Percentiles rank a stretch among this genome's conserved stretches.
Conservation (phyloP, 768 basidiomycete species). For the Lentinula raphanica region DNA sequence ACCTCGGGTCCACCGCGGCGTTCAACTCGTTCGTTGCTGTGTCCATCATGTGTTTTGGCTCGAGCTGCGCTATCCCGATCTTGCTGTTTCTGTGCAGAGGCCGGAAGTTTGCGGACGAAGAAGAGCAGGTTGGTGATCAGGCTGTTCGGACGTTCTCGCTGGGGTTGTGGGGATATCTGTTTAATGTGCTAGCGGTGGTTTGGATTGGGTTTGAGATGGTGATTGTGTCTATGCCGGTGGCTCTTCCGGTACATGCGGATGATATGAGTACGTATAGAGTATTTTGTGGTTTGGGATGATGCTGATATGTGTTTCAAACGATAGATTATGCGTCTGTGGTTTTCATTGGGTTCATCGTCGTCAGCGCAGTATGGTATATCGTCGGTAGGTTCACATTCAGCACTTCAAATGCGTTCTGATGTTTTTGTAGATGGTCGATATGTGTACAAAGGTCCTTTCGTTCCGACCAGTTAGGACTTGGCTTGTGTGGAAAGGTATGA, state of each 20-base stretch:
- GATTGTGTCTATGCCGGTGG: neutral
- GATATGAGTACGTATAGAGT: neutral
- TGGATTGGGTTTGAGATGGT: slow-evolving; percentile 13
- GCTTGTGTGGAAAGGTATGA: too few relatives aligned
- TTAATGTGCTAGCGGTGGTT: slow-evolving; percentile 46
- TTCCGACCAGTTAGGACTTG: neutral
- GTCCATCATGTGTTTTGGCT: slow-evolving; percentile 57
- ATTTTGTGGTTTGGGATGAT: neutral
- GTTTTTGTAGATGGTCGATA: neutral
- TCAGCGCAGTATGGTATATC: neutral
- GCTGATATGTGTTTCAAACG: neutral
- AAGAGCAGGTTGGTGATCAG: too few relatives aligned
- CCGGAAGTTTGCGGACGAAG: slow-evolving; percentile 40
- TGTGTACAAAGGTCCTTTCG: neutral
- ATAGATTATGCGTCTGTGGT: neutral
- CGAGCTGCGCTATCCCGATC: slow-evolving; percentile 61
- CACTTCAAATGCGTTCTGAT: too few relatives aligned
- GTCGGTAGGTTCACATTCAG: too few relatives aligned
- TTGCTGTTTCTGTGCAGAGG: slow-evolving; percentile 44
- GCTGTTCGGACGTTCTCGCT: slow-evolving; percentile 50
- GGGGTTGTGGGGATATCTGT: slow-evolving; percentile 36
- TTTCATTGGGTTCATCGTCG: neutral
- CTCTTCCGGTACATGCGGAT: neutral
- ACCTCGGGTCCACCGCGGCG: slow-evolving; percentile 55
- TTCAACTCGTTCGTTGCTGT: slow-evolving; percentile 69